These are phyloP conservation scores for Manihot esculenta DNA, from an alignment of 441 rosid genomes.

Conservation along the genomic window DNA sequence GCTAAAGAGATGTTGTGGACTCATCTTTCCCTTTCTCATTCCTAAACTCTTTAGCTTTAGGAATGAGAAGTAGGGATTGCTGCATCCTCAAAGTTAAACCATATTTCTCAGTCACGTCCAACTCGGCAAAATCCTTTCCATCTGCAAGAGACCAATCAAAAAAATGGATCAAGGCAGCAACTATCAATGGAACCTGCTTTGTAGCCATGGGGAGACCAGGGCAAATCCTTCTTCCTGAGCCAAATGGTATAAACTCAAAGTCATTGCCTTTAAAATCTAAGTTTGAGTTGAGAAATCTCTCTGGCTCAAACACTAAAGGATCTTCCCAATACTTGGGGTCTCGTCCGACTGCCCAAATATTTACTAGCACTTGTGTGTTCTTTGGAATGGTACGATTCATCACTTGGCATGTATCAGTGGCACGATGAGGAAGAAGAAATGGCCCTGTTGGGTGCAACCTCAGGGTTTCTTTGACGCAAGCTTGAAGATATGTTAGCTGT, in stretches of 20 bases:
- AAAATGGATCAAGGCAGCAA: slow-evolving; percentile 32
- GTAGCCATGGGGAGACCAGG: slow-evolving; percentile 45
- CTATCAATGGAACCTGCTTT: slow-evolving; percentile 32
- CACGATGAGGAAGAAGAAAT: slow-evolving; percentile 53
- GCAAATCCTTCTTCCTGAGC: slow-evolving; percentile 58
- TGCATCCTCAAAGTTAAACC: slow-evolving; percentile 35
- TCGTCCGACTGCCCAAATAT: slow-evolving; percentile 55
- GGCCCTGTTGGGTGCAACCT: slow-evolving; percentile 62
- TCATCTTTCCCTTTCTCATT: slow-evolving; percentile 3
- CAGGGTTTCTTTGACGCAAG: slow-evolving; percentile 51
- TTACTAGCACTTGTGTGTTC: slow-evolving; percentile 40
- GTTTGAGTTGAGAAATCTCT: slow-evolving; percentile 37
- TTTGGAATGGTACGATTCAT: slow-evolving; percentile 43
- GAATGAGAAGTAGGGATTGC: slow-evolving; percentile 31
- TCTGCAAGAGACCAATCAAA: slow-evolving; percentile 40
- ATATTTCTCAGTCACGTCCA: slow-evolving; percentile 30
- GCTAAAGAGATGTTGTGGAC: background rate
- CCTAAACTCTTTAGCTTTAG: slow-evolving; percentile 16
- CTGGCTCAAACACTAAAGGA: slow-evolving; percentile 43
- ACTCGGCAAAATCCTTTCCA: slow-evolving; percentile 15
- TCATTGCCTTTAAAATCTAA: slow-evolving; percentile 52
- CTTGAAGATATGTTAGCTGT: slow-evolving; percentile 41
- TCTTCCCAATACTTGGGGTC: slow-evolving; percentile 47
- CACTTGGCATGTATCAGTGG: slow-evolving; percentile 34
- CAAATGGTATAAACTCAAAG: slow-evolving; percentile 58